Percentiles rank a stretch among this genome's conserved stretches.
Conservation (phyloP, 495 filamentous ascomycete genomes). For the Penicillium desertorum region DNA sequence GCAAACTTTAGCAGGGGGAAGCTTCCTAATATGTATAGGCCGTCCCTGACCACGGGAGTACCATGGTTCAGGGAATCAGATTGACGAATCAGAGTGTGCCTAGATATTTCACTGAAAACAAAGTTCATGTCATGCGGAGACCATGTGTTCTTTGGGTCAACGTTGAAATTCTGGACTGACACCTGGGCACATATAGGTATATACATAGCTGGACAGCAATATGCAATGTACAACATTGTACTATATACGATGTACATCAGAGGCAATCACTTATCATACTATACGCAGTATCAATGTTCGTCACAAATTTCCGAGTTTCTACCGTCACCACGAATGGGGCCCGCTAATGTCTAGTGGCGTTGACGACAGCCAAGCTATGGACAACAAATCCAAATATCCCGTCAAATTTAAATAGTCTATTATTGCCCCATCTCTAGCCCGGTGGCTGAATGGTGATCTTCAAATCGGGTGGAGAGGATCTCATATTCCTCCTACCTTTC, state of each 20-base stretch:
- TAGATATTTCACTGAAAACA: neutral
- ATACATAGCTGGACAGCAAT: too few relatives aligned
- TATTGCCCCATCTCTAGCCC: neutral
- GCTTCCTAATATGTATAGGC: neutral
- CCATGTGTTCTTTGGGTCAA: neutral
- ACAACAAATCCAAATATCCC: neutral
- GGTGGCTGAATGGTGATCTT: conserved; percentile 4
- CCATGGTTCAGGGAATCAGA: neutral
- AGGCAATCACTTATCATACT: too few relatives aligned
- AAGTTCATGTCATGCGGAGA: neutral
- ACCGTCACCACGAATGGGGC: neutral
- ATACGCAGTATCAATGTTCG: neutral
- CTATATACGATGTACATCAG: too few relatives aligned
- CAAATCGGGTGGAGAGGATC: neutral
- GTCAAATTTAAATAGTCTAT: neutral
- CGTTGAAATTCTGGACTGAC: too few relatives aligned
- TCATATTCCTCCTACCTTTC: neutral
- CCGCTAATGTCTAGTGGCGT: conserved; percentile 2
- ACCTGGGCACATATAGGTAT: accelerated
- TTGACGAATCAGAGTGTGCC: neutral
- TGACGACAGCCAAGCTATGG: neutral
- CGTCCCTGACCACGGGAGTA: neutral
- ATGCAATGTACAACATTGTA: too few relatives aligned
- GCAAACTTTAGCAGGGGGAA: neutral
- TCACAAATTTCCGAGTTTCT: neutral